Evolutionary conservation across 83 land plant genomes (phyloP).

Genomic region (Larix sibirica): DNA sequence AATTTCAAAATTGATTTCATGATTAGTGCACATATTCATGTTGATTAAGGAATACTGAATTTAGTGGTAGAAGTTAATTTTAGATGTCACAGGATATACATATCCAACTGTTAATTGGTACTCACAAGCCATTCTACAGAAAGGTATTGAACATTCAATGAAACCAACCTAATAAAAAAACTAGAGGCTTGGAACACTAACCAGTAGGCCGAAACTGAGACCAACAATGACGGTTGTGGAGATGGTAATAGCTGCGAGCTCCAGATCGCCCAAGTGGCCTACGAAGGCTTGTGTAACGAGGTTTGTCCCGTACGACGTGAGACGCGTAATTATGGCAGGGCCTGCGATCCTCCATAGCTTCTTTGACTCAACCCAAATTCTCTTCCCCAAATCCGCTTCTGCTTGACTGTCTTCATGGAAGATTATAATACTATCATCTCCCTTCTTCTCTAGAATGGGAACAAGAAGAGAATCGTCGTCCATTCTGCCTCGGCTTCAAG

Average conservation of each 20-base stretch:
- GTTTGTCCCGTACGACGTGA: constrained; percentile 43
- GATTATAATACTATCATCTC: not conserved
- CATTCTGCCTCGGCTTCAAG: not conserved
- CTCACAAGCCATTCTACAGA: too few species aligned
- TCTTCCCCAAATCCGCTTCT: constrained; percentile 1
- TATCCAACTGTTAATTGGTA: too few species aligned
- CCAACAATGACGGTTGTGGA: constrained; percentile 59
- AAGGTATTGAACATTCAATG: too few species aligned
- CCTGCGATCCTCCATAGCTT: constrained; percentile 66
- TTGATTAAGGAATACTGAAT: too few species aligned
- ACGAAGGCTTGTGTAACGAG: constrained; percentile 66
- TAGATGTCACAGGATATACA: too few species aligned
- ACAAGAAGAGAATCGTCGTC: not conserved
- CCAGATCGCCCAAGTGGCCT: constrained; percentile 66
- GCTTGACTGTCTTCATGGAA: not conserved
- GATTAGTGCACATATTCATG: too few species aligned
- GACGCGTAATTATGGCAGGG: constrained; percentile 57
- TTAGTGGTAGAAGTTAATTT: too few species aligned
- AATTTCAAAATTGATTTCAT: too few species aligned
- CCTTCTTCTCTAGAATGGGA: not conserved
- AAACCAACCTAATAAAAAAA: too few species aligned
- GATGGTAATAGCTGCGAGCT: constrained; percentile 63
- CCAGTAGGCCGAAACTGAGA: constrained; percentile 62
- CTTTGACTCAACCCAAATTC: constrained; percentile 50
- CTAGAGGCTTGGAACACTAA: not conserved